Percentiles rank a stretch among this genome's conserved stretches.
phyloP scores from a whole-genome alignment of 1,139 yeast species.

The Taphrina flavorubra region DNA sequence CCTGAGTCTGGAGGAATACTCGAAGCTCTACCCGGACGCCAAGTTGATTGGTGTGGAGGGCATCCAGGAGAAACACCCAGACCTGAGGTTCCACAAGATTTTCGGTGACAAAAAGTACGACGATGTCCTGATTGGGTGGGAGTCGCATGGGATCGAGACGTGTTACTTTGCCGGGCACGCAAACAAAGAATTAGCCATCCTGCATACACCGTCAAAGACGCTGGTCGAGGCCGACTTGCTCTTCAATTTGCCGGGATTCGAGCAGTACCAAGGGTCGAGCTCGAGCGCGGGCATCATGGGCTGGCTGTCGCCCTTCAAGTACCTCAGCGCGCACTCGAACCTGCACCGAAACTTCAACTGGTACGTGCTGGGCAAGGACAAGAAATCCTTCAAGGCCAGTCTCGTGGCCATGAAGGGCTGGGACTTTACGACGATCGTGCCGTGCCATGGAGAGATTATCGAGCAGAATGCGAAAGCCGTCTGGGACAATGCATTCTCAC shows the following conservation, averaged over 20 bases:
- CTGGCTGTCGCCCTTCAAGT: conserved; percentile 18
- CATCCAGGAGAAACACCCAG: conserved; percentile 47
- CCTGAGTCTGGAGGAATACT: conserved; percentile 57
- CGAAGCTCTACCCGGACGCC: conserved; percentile 57
- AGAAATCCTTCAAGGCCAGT: conserved; percentile 48
- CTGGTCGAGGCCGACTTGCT: conserved; percentile 65
- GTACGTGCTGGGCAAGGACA: conserved; percentile 32
- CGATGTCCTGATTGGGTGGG: conserved; percentile 25
- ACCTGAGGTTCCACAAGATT: conserved; percentile 31
- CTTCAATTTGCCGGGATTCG: conserved; percentile 58
- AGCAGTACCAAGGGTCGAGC: conserved; percentile 56
- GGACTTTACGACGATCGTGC: conserved; percentile 60
- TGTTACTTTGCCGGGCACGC: conserved; percentile 62
- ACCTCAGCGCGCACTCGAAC: conserved; percentile 19
- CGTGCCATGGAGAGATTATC: conserved; percentile 66
- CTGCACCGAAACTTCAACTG: conserved; percentile 29
- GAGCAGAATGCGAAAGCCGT: conserved; percentile 49
- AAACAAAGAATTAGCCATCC: conserved; percentile 64
- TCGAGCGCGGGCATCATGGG: conserved; percentile 25
- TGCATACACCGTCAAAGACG: conserved; percentile 57
- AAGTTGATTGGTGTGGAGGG: conserved; percentile 60
- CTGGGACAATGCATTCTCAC: conserved; percentile 40
- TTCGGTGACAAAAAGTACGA: conserved; percentile 38
- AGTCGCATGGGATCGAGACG: conserved; percentile 57
- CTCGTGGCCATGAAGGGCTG: conserved; percentile 52